phyloP scores from a whole-genome alignment of 2,329 filamentous ascomycete species.

The Fusarium sp. region DNA sequence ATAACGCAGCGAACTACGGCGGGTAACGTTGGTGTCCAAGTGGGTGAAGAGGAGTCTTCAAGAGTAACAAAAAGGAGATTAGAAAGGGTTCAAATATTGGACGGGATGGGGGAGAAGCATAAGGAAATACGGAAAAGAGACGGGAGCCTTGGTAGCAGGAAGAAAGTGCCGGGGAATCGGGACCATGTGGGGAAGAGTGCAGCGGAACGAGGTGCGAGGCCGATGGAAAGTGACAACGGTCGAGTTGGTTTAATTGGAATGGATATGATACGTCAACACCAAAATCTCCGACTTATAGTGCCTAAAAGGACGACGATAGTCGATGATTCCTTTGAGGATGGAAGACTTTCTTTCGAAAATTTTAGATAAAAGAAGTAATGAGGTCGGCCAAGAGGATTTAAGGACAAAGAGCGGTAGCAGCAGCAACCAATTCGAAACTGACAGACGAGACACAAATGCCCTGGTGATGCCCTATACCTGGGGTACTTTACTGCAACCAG shows the following conservation, averaged over 20 bases:
- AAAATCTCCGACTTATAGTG: background rate
- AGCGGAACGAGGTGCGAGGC: slow-evolving; percentile 4
- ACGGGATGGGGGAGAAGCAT: slow-evolving; percentile 4
- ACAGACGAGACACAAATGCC: background rate
- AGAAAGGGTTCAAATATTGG: slow-evolving; percentile 25
- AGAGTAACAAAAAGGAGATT: slow-evolving; percentile 4
- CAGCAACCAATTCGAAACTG: background rate
- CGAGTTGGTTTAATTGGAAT: slow-evolving; percentile 14
- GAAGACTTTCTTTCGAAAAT: background rate
- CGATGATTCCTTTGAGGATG: background rate
- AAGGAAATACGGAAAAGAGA: slow-evolving; percentile 25
- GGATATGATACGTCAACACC: slow-evolving; percentile 6
- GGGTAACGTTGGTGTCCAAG: background rate
- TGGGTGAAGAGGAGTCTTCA: background rate
- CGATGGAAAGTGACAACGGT: background rate
- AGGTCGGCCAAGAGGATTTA: slow-evolving; percentile 1
- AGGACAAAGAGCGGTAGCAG: background rate
- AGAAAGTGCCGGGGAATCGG: slow-evolving; percentile 36
- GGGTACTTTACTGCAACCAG: background rate
- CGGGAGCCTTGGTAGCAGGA: slow-evolving; percentile 3
- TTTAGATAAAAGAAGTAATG: background rate
- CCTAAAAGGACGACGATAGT: background rate
- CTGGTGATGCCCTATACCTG: background rate
- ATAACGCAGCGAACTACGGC: slow-evolving; percentile 6
- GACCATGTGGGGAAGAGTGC: slow-evolving; percentile 29